Conservation (phyloP, 106 monocot genomes). For the Dioscorea zingiberensis region DNA sequence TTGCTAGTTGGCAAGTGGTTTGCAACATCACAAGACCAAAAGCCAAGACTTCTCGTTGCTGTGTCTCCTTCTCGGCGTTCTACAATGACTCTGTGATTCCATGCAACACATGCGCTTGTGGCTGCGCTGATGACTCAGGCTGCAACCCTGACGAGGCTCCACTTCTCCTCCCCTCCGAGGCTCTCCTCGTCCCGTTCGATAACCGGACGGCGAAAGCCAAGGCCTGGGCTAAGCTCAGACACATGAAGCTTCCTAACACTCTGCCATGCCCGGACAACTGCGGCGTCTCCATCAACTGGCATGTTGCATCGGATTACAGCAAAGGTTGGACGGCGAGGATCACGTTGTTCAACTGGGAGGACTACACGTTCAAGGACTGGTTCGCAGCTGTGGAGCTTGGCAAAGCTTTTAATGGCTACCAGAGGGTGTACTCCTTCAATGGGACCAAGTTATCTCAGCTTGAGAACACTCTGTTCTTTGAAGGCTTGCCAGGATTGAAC, state of each 20-base stretch:
- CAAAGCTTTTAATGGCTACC: conserved; percentile 23
- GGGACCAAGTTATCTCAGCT: conserved; percentile 48
- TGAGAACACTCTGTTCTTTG: conserved; percentile 51
- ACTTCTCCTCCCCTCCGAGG: conserved; percentile 61
- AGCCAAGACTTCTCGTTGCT: conserved; percentile 43
- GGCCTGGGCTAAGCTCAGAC: conserved; percentile 73
- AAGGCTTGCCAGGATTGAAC: conserved; percentile 46
- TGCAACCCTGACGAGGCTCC: conserved; percentile 59
- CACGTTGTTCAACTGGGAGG: conserved; percentile 78
- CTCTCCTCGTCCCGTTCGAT: conserved; percentile 59
- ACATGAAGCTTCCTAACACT: conserved; percentile 22
- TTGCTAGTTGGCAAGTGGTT: conserved; percentile 84
- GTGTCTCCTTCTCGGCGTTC: conserved; percentile 94
- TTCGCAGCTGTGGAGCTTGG: conserved; percentile 42
- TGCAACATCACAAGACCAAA: conserved; percentile 84
- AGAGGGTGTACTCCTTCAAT: conserved; percentile 63
- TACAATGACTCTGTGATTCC: conserved; percentile 93
- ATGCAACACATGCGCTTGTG: conserved; percentile 88
- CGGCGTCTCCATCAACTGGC: conserved; percentile 83
- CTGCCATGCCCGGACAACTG: conserved; percentile 53
- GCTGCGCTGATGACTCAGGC: conserved; percentile 36
- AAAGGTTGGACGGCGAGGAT: conserved; percentile 64
- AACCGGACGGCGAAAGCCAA: conserved; percentile 58
- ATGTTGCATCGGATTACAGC: conserved; percentile 45
- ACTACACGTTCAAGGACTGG: conserved; percentile 66